Base-by-base conservation (phyloP, 2,329 filamentous ascomycete species). In the Cercospora sp. region DNA sequence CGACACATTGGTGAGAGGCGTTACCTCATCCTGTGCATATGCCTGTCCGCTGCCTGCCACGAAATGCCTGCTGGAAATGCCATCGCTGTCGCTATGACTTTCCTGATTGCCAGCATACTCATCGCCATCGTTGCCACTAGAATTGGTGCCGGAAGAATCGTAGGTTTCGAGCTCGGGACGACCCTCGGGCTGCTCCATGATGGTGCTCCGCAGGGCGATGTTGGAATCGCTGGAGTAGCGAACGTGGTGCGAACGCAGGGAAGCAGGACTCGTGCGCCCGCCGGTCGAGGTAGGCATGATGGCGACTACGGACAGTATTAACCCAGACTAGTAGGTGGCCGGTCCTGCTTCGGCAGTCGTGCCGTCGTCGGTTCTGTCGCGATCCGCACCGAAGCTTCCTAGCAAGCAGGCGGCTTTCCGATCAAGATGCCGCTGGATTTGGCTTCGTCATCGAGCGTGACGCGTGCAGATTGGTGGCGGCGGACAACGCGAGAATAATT, bases 111-210 rank as follows among this genome's bases (percentile, higher is more conserved):
- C 57, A 53, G 58, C 65, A 57, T 74, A 73, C 8, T 73, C 72
- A 28, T 73, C 73, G 20, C 31, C 62, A 20, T 69, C 70, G 9
- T 72, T 73, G 62, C 73, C 75, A 28, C 73, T 75, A 31, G 72
- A 73, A 18, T 67, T 73, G 59, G 76, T 78, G 55, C 75, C 75
- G 16, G 72, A 73, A 13, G 73, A 76, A 67, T 77, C 75, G 71
- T 76, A 75, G 28, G 75, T 75, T 62, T 73, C 69, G 60, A 78
- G 63, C 30, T 73, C 74, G 9, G 77, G 77, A 13, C 76, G 73
- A 28, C 64, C 63, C 20, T 75, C 73, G 48, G 65, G 60, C 57
- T 78, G 76, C 68, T 77, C 75, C 76, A 78, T 78, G 71, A 76
- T 78, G 67, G 74, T 70, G 18, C 48, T 63, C 42, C 65, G 61